A percentile compares a stretch with the other conserved stretches of the same genome.
phyloP scores from a whole-genome alignment of 306 rosid species.

The Quercus bicolor region DNA sequence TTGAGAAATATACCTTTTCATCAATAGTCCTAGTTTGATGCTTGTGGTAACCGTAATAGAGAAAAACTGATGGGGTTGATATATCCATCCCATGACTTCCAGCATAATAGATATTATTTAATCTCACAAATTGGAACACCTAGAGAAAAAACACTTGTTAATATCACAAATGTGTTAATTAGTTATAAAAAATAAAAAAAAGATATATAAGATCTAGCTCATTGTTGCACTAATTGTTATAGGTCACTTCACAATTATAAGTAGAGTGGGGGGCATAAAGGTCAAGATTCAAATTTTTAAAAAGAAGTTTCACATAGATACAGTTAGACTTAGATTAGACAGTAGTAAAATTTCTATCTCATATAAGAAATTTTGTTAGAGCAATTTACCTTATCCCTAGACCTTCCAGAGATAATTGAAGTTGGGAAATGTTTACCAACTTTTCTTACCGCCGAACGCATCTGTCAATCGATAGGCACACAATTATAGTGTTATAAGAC shows the following conservation, averaged over 20 bases:
- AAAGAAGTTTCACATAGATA: fast-evolving
- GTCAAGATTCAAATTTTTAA: fast-evolving
- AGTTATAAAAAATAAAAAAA: neutral
- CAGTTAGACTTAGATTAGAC: fast-evolving
- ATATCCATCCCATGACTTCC: constrained; percentile 81
- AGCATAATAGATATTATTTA: constrained; percentile 48
- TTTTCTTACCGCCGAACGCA: constrained; percentile 41
- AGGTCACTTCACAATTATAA: too few relatives aligned
- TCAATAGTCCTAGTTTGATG: constrained; percentile 33
- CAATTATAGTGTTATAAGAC: neutral
- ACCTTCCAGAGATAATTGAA: constrained; percentile 51
- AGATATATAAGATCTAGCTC: neutral
- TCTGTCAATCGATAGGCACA: constrained; percentile 22
- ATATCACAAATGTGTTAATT: neutral
- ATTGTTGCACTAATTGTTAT: neutral
- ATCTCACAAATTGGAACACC: constrained; percentile 50
- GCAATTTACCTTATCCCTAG: constrained; percentile 42
- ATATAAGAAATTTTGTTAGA: neutral
- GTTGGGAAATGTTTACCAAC: constrained; percentile 45
- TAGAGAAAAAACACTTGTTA: neutral
- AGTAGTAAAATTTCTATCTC: too few relatives aligned
- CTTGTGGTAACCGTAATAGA: constrained; percentile 21
- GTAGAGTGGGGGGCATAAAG: fast-evolving
- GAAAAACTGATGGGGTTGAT: constrained; percentile 44
- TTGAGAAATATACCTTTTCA: constrained; percentile 39